Evolutionary conservation across 805 yeast species (phyloP).

Genomic region (Lachancea cidri): DNA sequence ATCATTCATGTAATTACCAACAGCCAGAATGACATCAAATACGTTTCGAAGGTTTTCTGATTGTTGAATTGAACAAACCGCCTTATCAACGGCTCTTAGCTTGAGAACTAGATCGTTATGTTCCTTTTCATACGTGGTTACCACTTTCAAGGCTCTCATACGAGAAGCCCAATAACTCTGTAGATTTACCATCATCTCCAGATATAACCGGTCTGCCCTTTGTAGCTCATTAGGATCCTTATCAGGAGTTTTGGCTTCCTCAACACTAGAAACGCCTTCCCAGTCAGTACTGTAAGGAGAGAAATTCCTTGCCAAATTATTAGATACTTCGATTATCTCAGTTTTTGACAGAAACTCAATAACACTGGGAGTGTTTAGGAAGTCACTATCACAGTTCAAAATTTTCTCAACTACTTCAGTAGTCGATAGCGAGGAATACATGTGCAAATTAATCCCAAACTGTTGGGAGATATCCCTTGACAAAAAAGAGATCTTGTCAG

Average conservation of each 20-base stretch:
- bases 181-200: slow-evolving; percentile 78
- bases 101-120: slow-evolving; percentile 66
- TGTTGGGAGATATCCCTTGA: slow-evolving; percentile 88
- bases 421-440: slow-evolving; percentile 57
- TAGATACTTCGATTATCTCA: slow-evolving; percentile 70
- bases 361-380: slow-evolving; percentile 64
- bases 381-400: slow-evolving; percentile 67
- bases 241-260: slow-evolving; percentile 44
- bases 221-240: slow-evolving; percentile 75
- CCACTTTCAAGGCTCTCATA: slow-evolving; percentile 71
- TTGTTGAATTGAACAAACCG: slow-evolving; percentile 57
- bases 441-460: slow-evolving; percentile 88
- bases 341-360: slow-evolving; percentile 80
- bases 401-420: slow-evolving; percentile 65
- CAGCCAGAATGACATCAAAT: slow-evolving; percentile 78
- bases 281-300: slow-evolving; percentile 79
- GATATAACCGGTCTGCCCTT: slow-evolving; percentile 77
- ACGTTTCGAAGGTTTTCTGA: slow-evolving; percentile 68
- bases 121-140: slow-evolving; percentile 70
- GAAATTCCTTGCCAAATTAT: slow-evolving; percentile 61
- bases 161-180: slow-evolving; percentile 91
- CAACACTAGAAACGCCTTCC: slow-evolving; percentile 39
- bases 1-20: slow-evolving; percentile 97
- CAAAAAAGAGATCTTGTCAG: slow-evolving; percentile 59
- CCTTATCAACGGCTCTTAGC: slow-evolving; percentile 65